Evolutionary conservation across 2,329 filamentous ascomycete genomes (phyloP), one percentile per base, ranked within the genome.

Genomic region (Apiospora rasikravindrae): DNA sequence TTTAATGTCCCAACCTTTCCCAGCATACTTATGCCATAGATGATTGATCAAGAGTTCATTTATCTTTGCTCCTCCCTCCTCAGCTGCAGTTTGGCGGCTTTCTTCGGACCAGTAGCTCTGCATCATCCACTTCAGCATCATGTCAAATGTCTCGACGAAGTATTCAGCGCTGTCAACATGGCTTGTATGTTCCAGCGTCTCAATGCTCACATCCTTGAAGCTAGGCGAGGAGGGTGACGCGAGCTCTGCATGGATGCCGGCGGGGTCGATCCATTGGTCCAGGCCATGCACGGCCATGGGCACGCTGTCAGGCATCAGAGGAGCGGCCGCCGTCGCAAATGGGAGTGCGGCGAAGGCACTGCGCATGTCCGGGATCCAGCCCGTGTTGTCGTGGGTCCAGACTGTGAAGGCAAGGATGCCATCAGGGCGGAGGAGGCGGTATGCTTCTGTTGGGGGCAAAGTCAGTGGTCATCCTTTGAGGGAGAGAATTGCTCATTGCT

Each of bases 371-470:
- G 44, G 26, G 16, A 49, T 49, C 44, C 44, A 49, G 26, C 67
- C 44, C 44, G 44, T n/a, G 67, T 69, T 69, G 44, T 44, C 67
- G 44, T 14, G n/a, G 26, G 67, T 26, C 67, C 67, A 69, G 44
- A 69, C 67, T 44, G 24, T 69, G 67, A 69, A 69, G 67, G 44
- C 67, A 44, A 69, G 67, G 26, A 7, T 37, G 44, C 67, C 67
- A 26, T 49, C 24, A 10, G 67, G 67, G 26, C 67, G 67, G 26
- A 69, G 67, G 19, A 69, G 67, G 44, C 67, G 67, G 67, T 69
- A 19, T 19, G 67, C 67, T 37, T 69, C 67, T 45, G 19, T 24
- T n/a, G n/a, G n/a, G n/a, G n/a, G n/a, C n/a, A n/a, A n/a, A n/a
- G n/a, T n/a, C n/a, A n/a, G n/a, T n/a, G n/a, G n/a, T n/a, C n/a